Evolutionary conservation across 164 flowering plant species (phyloP), one percentile per base, ranked within the genome.

Genomic region (Macadamia tetraphylla): DNA sequence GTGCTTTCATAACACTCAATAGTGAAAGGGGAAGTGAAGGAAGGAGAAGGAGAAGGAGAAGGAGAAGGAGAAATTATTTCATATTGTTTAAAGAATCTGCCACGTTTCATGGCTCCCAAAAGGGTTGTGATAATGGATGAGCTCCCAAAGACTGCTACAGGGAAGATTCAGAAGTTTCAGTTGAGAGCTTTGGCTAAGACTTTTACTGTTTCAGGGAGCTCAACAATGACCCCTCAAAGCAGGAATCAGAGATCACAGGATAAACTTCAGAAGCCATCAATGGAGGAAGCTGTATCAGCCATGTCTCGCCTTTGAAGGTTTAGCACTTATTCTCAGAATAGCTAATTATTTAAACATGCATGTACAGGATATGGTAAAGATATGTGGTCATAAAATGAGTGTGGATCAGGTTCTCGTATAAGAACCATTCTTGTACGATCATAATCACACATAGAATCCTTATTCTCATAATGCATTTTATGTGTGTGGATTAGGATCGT

Each of bases 21-120:
- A 72, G 23, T 23, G 23, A 23, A 23, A 23, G 70, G 52, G 13
- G 9, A 55, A 0, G 1, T 7, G 73, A 57, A 0, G 52, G 1
- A 42, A 8, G 51, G 60, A 14, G 1, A 68, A 30, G 2, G 23
- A 2, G 61, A 68, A 1, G 66, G 15, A 0, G 87, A 88, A 60
- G 23, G 23, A 23, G 23, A 23, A 23, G 71, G 67, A 3, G 90
- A 89, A 10, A 75, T 94, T 29, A 70, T 88, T 0, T 51, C 69
- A 1, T 79, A 73, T 60, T 94, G 96, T 70, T 60, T 88, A 71
- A 71, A 74, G 23, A 86, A 79, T 63, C 64, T 94, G 61, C 76
- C 98, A 0, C 80, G 68, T 9, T 94, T 71, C 65, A 94, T 87
- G 96, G 83, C 85, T 0, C 98, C 98, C 0, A 89, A 79, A 74